Base-by-base conservation (phyloP, 2,329 filamentous ascomycete genomes). In the Fusarium euwallaceae region DNA sequence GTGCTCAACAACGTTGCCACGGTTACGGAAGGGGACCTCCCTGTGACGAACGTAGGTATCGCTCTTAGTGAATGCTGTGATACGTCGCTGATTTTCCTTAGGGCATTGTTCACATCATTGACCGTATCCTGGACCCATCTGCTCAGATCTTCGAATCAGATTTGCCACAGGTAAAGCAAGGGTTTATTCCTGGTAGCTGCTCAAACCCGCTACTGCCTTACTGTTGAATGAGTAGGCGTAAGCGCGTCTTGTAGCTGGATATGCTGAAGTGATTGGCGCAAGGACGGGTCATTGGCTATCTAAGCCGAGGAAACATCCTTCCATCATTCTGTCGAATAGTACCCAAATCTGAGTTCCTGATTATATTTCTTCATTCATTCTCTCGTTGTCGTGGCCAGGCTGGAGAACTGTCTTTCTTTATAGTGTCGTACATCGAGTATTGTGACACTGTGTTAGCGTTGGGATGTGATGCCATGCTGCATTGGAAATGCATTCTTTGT, bases 181-280 rank as follows among this genome's bases (percentile, higher is more conserved):
- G 34, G 3, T 61, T 61, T 27, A 61, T 61, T 4, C 36, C 58
- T 27, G 58, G 58, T 6, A 61, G 58, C 9, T 61, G 58, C 11
- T 61, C 58, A 32, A 61, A 61, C 4, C 58, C 58, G 14, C 39
- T 43, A 16, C 48, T 61, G 11, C 61, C 61, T 12, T 63, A 63
- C 16, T 53, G 45, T 20, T 63, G 24, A n/a, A n/a, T 12, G 5
- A 17, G 6, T 0, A 4, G 43, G 43, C 8, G 8, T 17, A 17
- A 17, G 10, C 8, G 2, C 4, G 43, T 10, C n/a, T 6, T 14
- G 8, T 6, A 10, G 22, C 14, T 16, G 8, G 8, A 48, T 1
- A 11, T 27, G 4, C 14, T 48, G 14, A 24, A 6, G 8, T 5
- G 4, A 14, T 48, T 24, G 22, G 1, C 3, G 22, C 14, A 17